Evolutionary conservation across 2,329 filamentous ascomycete species (phyloP).

Genomic region (Aspergillus hiratsukae): DNA sequence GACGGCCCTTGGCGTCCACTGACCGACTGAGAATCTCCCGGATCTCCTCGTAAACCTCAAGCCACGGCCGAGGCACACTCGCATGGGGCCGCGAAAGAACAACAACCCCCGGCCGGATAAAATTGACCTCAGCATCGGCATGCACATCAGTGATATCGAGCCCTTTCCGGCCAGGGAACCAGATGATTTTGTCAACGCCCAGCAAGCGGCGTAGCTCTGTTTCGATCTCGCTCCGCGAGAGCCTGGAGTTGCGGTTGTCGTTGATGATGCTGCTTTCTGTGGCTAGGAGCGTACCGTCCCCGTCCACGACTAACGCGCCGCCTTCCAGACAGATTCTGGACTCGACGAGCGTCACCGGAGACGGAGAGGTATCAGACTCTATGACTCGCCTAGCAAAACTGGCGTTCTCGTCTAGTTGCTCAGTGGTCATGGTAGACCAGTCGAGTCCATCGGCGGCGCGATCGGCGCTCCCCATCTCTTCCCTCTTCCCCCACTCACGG

Average conservation of each 20-base stretch:
- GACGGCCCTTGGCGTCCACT: constrained; percentile 20
- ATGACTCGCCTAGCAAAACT: constrained; percentile 13
- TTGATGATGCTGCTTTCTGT: constrained; percentile 31
- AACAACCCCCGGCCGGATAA: constrained; percentile 18
- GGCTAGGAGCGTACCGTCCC: constrained; percentile 31
- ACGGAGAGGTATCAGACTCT: constrained; percentile 2
- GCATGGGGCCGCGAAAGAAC: constrained; percentile 21
- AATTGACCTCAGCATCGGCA: constrained; percentile 17
- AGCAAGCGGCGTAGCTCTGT: constrained; percentile 21
- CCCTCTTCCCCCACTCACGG: constrained; percentile 19
- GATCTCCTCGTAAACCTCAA: constrained; percentile 19
- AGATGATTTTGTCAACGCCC: constrained; percentile 29
- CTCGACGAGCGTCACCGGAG: constrained; percentile 7
- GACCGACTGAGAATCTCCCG: constrained; percentile 7
- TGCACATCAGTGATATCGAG: constrained; percentile 33
- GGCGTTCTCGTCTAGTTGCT: constrained; percentile 11
- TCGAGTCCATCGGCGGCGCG: constrained; percentile 8
- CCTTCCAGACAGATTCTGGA: constrained; percentile 26
- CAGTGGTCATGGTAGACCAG: constrained; percentile 10
- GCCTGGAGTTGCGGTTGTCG: constrained; percentile 24
- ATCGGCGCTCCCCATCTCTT: constrained; percentile 9
- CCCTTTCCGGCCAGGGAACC: constrained; percentile 27
- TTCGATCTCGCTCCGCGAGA: constrained; percentile 21
- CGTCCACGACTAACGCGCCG: constrained; percentile 32
- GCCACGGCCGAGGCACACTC: constrained; percentile 11